These are phyloP conservation scores for Lactarius quietus DNA, from an alignment of 768 basidiomycete species.

Conservation along the genomic window DNA sequence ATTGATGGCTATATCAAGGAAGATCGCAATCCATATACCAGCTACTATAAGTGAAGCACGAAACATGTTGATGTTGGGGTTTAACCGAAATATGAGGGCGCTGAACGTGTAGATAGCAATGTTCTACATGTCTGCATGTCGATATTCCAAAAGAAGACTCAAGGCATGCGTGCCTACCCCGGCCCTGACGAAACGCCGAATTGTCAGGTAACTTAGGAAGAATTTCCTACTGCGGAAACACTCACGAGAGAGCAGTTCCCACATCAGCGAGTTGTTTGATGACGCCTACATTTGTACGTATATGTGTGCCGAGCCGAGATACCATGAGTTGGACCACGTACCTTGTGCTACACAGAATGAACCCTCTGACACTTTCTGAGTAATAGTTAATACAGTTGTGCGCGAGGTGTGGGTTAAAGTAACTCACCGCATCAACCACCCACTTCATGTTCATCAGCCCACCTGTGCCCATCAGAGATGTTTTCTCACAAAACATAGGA, in stretches of 20 bases:
- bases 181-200: background rate
- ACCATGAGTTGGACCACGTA: background rate
- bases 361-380: conserved; percentile 6
- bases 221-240: background rate
- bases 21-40: conserved; percentile 40
- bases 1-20: conserved; percentile 40
- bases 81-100: conserved; percentile 37
- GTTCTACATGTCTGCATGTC: conserved; percentile 25
- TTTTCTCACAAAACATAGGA: background rate
- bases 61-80: conserved; percentile 31
- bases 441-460: conserved; percentile 39
- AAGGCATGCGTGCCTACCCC: conserved; percentile 6
- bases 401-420: background rate
- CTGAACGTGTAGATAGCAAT: conserved; percentile 42
- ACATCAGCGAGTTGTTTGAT: conserved; percentile 25
- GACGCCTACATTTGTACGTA: conserved; percentile 11
- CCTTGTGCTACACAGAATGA: conserved; percentile 23
- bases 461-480: conserved; percentile 29
- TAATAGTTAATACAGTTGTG: background rate
- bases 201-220: background rate
- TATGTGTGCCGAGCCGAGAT: background rate
- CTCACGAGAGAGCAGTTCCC: conserved; percentile 25
- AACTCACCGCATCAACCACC: conserved; percentile 34
- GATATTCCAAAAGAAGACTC: background rate
- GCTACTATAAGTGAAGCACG: conserved; percentile 35